Evolutionary conservation across 148 eudicot species (phyloP).

Genomic region (Oxyria digyna): DNA sequence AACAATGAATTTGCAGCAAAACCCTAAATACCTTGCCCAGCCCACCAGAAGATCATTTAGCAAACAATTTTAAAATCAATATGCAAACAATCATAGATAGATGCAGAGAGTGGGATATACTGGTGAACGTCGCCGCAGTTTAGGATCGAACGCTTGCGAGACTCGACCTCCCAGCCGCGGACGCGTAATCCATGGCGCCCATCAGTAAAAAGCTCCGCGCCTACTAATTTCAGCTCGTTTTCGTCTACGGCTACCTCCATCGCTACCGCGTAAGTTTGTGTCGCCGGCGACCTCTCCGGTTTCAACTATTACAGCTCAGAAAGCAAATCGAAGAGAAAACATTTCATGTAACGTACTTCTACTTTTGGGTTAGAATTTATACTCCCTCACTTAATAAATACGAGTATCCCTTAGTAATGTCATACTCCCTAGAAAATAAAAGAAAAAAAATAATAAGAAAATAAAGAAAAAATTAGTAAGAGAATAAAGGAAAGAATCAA

Average conservation of each 20-base stretch:
- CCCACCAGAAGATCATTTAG: not conserved
- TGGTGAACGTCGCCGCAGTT: conserved; percentile 35
- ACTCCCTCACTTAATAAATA: too few species aligned
- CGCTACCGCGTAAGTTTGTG: not conserved
- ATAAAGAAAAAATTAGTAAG: too few species aligned
- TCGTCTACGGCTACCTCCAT: conserved; percentile 51
- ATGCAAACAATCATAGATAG: not conserved
- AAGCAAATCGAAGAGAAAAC: not conserved
- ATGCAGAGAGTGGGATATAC: conserved; percentile 25
- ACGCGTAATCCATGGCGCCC: conserved; percentile 61
- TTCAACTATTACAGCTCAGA: not conserved
- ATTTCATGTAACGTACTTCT: not conserved
- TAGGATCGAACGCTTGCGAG: conserved; percentile 59
- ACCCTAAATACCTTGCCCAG: not conserved
- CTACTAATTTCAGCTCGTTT: conserved; percentile 48
- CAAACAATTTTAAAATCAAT: not conserved
- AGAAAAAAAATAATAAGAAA: too few species aligned
- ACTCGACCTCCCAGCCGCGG: conserved; percentile 83
- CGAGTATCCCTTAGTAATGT: too few species aligned
- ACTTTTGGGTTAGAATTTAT: too few species aligned
- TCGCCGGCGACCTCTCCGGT: conserved; percentile 5
- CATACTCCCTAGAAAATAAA: too few species aligned
- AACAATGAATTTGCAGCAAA: not conserved
- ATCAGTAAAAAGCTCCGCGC: conserved; percentile 51
- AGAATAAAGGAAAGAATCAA: too few species aligned